Conservation (phyloP, 331 rosid species). For the Pyracantha coccinea region DNA sequence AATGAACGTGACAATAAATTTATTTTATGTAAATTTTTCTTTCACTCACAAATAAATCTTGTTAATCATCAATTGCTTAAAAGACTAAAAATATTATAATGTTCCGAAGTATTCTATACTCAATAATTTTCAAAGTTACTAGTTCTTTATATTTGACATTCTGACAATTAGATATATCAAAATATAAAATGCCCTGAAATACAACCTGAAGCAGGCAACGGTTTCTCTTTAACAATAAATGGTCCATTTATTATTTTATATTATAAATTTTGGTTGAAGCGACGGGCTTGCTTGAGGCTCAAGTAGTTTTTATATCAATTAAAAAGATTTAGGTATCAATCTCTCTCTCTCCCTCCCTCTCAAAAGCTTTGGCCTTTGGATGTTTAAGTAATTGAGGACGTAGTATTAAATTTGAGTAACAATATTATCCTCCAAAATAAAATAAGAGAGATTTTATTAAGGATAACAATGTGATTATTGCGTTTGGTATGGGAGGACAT, state of each 20-base stretch:
- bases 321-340: neutral
- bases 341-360: neutral
- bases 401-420: neutral
- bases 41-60: too few species aligned
- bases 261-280: neutral
- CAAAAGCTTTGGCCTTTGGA: neutral
- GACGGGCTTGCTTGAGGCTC: slow-evolving; percentile 29
- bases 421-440: too few species aligned
- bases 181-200: neutral
- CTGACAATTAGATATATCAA: too few species aligned
- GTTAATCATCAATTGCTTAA: neutral
- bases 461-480: neutral
- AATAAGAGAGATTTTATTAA: too few species aligned
- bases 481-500: slow-evolving; percentile 9
- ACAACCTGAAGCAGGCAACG: neutral
- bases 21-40: neutral
- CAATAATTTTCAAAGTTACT: neutral
- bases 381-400: neutral
- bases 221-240: neutral
- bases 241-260: neutral
- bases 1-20: neutral
- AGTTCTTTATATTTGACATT: neutral
- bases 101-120: neutral
- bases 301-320: slow-evolving; percentile 9
- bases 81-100: too few species aligned